Percentiles rank a stretch among this genome's conserved stretches.
Conservation (phyloP, 2,329 filamentous ascomycete genomes). For the Fusarium pseudograminearum region DNA sequence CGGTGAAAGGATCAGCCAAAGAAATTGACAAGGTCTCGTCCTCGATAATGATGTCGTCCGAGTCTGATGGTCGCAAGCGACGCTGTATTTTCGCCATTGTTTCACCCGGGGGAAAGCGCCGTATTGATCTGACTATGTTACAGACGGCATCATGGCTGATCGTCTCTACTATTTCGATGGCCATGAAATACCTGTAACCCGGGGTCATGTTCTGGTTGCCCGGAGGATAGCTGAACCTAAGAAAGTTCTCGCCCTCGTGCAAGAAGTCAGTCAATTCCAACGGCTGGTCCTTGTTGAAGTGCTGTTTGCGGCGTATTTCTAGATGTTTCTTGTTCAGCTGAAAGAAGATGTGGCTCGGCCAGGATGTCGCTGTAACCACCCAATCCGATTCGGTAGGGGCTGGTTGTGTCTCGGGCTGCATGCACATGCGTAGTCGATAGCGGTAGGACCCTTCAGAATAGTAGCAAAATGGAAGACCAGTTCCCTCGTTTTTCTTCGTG, state of each 20-base stretch:
- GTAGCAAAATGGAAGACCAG: conserved; percentile 53
- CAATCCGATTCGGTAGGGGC: conserved; percentile 65
- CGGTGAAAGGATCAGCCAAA: conserved; percentile 75
- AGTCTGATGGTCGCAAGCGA: conserved; percentile 54
- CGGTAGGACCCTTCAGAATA: conserved; percentile 67
- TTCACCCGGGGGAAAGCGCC: conserved; percentile 57
- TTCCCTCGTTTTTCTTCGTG: conserved; percentile 46
- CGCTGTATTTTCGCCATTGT: conserved; percentile 69
- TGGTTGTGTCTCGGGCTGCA: conserved; percentile 26
- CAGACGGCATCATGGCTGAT: conserved; percentile 60
- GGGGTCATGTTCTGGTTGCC: conserved; percentile 45
- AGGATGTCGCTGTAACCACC: conserved; percentile 72
- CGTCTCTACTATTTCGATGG: conserved; percentile 76
- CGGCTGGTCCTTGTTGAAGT: conserved; percentile 81
- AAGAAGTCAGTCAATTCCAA: conserved; percentile 77
- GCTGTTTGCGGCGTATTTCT: conserved; percentile 72
- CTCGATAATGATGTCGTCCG: conserved; percentile 72
- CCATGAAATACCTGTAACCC: conserved; percentile 65
- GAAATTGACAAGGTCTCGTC: conserved; percentile 68
- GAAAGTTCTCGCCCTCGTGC: conserved; percentile 68
- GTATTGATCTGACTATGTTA: conserved; percentile 52
- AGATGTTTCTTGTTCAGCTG: conserved; percentile 73
- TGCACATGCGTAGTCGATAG: conserved; percentile 77
- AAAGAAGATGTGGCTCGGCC: conserved; percentile 79
- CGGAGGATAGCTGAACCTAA: conserved; percentile 64